A percentile compares a stretch with the other conserved stretches of the same genome.
phyloP scores from a whole-genome alignment of 139 green algal genomes.

The Deuterostichococcus epilithicus region DNA sequence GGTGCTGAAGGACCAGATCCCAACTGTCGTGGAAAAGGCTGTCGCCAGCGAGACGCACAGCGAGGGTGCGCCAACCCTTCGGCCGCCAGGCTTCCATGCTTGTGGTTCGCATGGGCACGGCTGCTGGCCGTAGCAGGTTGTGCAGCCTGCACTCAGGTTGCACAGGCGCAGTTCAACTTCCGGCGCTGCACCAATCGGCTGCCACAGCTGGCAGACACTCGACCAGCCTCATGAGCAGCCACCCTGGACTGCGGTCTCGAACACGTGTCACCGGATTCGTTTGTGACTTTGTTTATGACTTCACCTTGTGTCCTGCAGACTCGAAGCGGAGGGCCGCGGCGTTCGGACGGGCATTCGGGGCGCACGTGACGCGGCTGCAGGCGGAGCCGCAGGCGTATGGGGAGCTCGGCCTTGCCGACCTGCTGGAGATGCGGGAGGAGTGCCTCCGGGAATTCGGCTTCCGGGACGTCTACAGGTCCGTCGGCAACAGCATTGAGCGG shows the following conservation, averaged over 20 bases:
- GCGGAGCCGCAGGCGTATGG: conserved; percentile 73
- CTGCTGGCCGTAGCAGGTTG: no score
- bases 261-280: no score
- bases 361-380: conserved; percentile 73
- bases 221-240: no score
- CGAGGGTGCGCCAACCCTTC: neutral
- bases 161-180: no score
- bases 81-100: no score
- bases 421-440: conserved; percentile 97
- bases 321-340: conserved; percentile 65
- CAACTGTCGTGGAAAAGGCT: conserved; percentile 77
- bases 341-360: conserved; percentile 71
- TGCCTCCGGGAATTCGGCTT: conserved; percentile 97
- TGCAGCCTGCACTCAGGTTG: no score
- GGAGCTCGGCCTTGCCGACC: conserved; percentile 76
- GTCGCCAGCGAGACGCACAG: conserved; percentile 28
- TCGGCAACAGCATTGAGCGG: neutral
- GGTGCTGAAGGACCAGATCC: conserved; percentile 73
- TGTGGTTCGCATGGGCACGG: no score
- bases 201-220: no score
- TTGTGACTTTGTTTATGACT: neutral
- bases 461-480: conserved; percentile 83
- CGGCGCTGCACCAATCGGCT: no score
- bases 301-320: conserved; percentile 13
- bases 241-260: no score